Base-by-base conservation (phyloP, 208 protist species). In the Trypanosoma avium region DNA sequence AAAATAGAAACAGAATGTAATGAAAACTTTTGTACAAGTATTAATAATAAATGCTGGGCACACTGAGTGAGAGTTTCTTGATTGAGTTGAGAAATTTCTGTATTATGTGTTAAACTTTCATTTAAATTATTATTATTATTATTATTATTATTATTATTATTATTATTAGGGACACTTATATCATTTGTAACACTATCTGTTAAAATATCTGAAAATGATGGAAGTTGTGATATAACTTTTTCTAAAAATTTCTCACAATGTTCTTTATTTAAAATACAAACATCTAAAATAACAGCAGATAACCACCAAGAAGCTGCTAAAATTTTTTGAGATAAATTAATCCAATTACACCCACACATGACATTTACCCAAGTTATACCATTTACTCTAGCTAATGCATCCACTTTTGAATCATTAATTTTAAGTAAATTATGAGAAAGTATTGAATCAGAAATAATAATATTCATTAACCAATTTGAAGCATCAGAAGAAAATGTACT, bases 231-330 rank as follows among this genome's bases (percentile, higher is more conserved):
- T 12, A 94, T 27, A 50, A 90, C 77, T 0, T 46, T 13, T 21
- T 88, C 77, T 13, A 84, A 57, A 17, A 94, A 49, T n/a, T 24
- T 40, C 1, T 73, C 46, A 0, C 82, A 60, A 57, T 82, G 54
- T 21, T 62, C 65, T 27, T 45, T 17, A 12, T 75, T 55, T 9
- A 90, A 69, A 0, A 75, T 21, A 27, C 74, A 78, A 12, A 88
- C 73, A 54, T 91, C 79, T 0, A 68, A 58, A 15, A 88, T 32
- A 56, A 88, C 49, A 2, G 81, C 77, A 45, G 43, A 68, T 64
- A 88, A 59, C 84, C 88, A 90, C 88, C 84, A 91, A 43, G 61
- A 73, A 12, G 53, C 66, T 43, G 61, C 45, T 36, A 78, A 70
- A 47, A 63, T 60, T 5, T 62, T 29, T n/a, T 38, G 26, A 35